These are phyloP conservation scores for Capsicum chinense DNA, from an alignment of 257 asterid genomes.

Conservation along the genomic window DNA sequence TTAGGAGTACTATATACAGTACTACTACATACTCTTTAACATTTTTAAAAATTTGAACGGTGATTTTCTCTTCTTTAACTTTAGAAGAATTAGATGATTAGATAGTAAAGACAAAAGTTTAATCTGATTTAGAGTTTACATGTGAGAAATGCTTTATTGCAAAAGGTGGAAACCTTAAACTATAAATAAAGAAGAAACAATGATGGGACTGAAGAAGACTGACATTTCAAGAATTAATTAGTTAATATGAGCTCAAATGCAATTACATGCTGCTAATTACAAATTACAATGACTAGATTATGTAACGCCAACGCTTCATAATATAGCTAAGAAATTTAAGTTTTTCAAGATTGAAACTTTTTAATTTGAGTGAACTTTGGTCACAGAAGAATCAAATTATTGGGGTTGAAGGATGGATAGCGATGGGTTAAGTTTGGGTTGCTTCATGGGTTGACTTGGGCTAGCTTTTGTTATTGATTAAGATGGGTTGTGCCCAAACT, in stretches of 20 bases:
- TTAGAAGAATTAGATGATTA: background rate
- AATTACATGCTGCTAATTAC: background rate
- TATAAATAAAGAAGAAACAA: background rate
- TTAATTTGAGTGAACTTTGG: background rate
- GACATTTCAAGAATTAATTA: background rate
- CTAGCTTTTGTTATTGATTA: background rate
- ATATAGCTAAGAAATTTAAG: background rate
- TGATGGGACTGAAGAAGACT: slow-evolving; percentile 10
- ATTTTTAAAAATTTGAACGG: background rate
- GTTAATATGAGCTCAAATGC: background rate
- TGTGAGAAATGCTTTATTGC: background rate
- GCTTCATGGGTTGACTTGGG: background rate
- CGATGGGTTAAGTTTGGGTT: background rate
- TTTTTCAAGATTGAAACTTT: background rate
- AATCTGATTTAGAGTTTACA: background rate
- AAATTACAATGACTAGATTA: background rate
- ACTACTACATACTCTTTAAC: background rate
- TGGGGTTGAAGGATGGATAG: background rate
- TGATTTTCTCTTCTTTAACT: background rate
- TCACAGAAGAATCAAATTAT: slow-evolving; percentile 1
- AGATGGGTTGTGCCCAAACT: background rate
- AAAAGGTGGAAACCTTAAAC: background rate
- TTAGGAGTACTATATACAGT: background rate
- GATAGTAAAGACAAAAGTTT: background rate
- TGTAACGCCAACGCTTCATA: background rate